Evolutionary conservation across 2,329 filamentous ascomycete species (phyloP).

Genomic region (Chaetomium sp.): DNA sequence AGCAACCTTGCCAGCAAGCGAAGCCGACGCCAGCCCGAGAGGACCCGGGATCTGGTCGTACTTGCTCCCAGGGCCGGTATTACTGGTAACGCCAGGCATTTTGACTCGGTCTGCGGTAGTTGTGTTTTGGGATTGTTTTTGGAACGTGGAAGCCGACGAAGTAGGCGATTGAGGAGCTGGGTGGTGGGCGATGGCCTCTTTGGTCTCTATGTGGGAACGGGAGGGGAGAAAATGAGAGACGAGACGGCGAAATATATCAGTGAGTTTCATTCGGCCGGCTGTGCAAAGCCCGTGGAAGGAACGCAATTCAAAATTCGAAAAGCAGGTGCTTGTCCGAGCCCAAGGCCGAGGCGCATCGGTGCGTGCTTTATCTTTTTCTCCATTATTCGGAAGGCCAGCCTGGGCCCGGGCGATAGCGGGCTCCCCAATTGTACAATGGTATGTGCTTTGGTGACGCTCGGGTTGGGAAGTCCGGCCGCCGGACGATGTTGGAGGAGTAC

Average conservation of each 20-base stretch:
- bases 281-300: not conserved
- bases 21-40: slow-evolving; percentile 26
- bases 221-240: slow-evolving; percentile 18
- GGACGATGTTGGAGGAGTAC: slow-evolving; percentile 27
- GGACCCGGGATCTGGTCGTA: slow-evolving; percentile 30
- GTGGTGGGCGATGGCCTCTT: slow-evolving; percentile 9
- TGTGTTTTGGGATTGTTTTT: slow-evolving; percentile 9
- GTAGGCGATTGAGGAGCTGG: not conserved
- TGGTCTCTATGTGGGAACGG: slow-evolving; percentile 12
- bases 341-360: not conserved
- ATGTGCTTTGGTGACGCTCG: not conserved
- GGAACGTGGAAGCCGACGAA: slow-evolving; percentile 4
- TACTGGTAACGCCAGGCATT: slow-evolving; percentile 21
- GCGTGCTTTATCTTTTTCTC: not conserved
- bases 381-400: not conserved
- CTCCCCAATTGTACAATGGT: not conserved
- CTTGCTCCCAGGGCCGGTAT: slow-evolving; percentile 21
- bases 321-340: not conserved
- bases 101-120: not conserved
- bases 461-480: slow-evolving; percentile 12
- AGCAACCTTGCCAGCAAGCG: slow-evolving; percentile 31
- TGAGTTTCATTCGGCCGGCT: slow-evolving; percentile 15
- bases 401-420: not conserved
- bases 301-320: not conserved
- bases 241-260: slow-evolving; percentile 20